Evolutionary conservation across 1,139 yeast species (phyloP), one percentile per base, ranked within the genome.

Genomic region (Magnusiomyces tetraspermus): DNA sequence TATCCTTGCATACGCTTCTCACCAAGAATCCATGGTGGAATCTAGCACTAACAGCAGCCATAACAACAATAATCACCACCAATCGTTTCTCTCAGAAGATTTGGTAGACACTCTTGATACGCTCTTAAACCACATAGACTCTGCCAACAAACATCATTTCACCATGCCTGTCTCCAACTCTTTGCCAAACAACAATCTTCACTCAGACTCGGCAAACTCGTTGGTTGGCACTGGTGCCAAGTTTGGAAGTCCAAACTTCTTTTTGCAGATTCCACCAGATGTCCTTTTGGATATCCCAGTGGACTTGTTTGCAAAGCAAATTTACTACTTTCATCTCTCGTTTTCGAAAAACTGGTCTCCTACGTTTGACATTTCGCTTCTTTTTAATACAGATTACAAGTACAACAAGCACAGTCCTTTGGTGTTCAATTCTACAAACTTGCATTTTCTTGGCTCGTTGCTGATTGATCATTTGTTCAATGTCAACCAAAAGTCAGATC

Each of bases 371-470:
- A 74, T 77, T 46, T 78, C 85, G 0, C 67, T 82, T 50, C 66
- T 82, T n/a, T 79, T 69, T 56, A 60, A 74, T 53, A 74, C 74
- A 46, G 70, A 73, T 36, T 63, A 70, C 50, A 60, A 65, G 22
- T 74, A 72, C 57, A 67, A 76, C 36, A 73, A 77, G 47, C 74
- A 71, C 53, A 77, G 78, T 55, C 87, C 87, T 5, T 67, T 82
- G 50, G 65, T 88, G 13, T 89, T 88, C 71, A 84, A 84, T 63
- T 79, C 85, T 49, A 73, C 75, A 24, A 85, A 85, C 60, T 75
- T 85, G 41, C 97, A 90, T 65, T 88, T 85, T 65, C 69, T 90
- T 56, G 85, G 95, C 4, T 72, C 88, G 55, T 67, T 88, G 45
- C 70, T 89, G 49, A 71, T 83, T n/a, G 77, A 78, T 57, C 97